A percentile compares a stretch with the other conserved stretches of the same genome.
Evolutionary conservation across 2,329 filamentous ascomycete genomes (phyloP).

Genomic region (Paramyrothecium roridum): DNA sequence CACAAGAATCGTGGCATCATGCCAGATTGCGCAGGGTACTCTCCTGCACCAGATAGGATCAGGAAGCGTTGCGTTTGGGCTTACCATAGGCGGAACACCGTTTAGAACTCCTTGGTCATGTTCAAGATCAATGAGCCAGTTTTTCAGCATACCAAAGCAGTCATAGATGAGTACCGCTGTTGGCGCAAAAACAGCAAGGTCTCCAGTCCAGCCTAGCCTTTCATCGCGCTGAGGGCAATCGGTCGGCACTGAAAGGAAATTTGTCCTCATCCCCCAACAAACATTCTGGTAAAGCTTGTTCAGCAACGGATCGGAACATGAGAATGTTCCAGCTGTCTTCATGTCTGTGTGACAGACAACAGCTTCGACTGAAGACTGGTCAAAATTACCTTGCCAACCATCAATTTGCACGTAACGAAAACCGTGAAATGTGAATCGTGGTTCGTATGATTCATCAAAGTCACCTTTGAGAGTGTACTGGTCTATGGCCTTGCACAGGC

Average conservation of each 20-base stretch:
- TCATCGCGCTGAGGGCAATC: slow-evolving; percentile 55
- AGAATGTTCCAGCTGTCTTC: slow-evolving; percentile 43
- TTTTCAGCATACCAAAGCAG: slow-evolving; percentile 47
- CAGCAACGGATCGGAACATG: slow-evolving; percentile 45
- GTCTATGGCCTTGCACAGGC: slow-evolving; percentile 39
- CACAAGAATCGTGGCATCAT: slow-evolving; percentile 31
- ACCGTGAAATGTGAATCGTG: slow-evolving; percentile 50
- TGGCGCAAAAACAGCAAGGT: slow-evolving; percentile 44
- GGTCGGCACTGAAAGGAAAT: slow-evolving; percentile 53
- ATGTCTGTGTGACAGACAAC: slow-evolving; percentile 47
- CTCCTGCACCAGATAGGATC: neutral
- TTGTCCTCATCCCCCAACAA: slow-evolving; percentile 52
- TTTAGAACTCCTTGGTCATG: neutral
- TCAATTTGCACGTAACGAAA: slow-evolving; percentile 42
- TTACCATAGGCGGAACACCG: neutral
- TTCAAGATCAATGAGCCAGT: slow-evolving; percentile 5
- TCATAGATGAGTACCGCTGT: slow-evolving; percentile 50
- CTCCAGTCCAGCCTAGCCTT: slow-evolving; percentile 48
- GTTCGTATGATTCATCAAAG: neutral
- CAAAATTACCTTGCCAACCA: slow-evolving; percentile 46
- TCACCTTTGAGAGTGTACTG: slow-evolving; percentile 6
- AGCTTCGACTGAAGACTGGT: slow-evolving; percentile 41
- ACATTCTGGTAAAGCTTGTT: slow-evolving; percentile 53
- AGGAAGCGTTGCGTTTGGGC: neutral
- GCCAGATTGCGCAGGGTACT: slow-evolving; percentile 28